Base-by-base conservation (phyloP, 2,329 filamentous ascomycete species). In the Cladophialophora bantiana region DNA sequence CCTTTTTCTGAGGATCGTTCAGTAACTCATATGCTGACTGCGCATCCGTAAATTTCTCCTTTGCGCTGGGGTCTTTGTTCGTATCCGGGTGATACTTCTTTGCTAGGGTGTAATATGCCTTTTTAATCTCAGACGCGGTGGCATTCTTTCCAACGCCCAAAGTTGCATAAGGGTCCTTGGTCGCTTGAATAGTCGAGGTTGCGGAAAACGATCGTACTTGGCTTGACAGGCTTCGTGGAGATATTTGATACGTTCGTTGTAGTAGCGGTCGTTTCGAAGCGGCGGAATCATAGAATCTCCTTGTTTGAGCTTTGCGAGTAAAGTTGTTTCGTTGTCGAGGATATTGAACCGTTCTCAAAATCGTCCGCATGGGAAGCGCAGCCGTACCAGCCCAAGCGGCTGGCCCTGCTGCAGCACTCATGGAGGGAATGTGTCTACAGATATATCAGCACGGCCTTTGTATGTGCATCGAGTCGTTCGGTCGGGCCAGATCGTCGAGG, bases 11-110 rank as follows among this genome's bases (percentile, higher is more conserved):
- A 3, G 94, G 85, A 76, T 99, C 95, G 55, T 93, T 96, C 7
- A 99, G 84, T 50, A 97, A 84, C 79, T 99, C 95, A 80, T 99
- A 99, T 31, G 95, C 93, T 36, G 91, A 88, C 79, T 99, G 95
- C 62, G 96, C 92, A 73, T 97, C 94, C 70, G 90, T 87, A 75
- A 99, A 99, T 75, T 91, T 94, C 74, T 98, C 95, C 78, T 98
- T 98, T 40, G 95, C 94, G n/a, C 83, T 86, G 2, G 92, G 79
- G 73, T 98, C 95, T 79, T 98, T 98, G 84, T 98, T 99, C 40
- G 95, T 98, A 78, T 99, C 95, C 7, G 95, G 95, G 75, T 99
- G 95, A 77, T 88, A 99, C 77, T 98, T 99, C 81, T 99, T 99
- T 20, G 95, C 95, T 66, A 98, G 84, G 59, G 94, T 92, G 77